These are phyloP conservation scores for Botrytis pseudocinerea DNA, from an alignment of 2,329 filamentous ascomycete genomes.

Conservation along the genomic window DNA sequence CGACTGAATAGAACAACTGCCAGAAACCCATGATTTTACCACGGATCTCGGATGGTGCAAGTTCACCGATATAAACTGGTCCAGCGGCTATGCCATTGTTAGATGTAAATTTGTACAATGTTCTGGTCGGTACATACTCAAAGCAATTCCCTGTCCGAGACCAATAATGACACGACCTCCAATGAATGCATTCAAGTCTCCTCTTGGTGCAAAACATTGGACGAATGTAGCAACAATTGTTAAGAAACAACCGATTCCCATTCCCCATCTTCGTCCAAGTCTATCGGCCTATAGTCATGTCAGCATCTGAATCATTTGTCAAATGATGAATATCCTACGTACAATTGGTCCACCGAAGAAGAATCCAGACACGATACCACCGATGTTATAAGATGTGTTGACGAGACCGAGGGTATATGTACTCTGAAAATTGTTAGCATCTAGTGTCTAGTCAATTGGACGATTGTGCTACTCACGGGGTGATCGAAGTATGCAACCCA, in stretches of 20 bases:
- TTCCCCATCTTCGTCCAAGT: constrained; percentile 63
- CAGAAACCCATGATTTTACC: constrained; percentile 70
- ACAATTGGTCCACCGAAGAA: constrained; percentile 62
- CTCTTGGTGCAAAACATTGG: constrained; percentile 63
- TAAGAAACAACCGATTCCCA: constrained; percentile 63
- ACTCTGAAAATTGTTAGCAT: constrained; percentile 24
- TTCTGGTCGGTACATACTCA: constrained; percentile 48
- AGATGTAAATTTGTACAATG: not conserved
- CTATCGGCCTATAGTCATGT: constrained; percentile 49
- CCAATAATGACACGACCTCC: constrained; percentile 68
- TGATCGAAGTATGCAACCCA: constrained; percentile 64
- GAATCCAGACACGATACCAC: constrained; percentile 67
- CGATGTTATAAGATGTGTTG: constrained; percentile 71
- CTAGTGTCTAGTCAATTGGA: no score
- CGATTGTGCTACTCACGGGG: constrained; percentile 23
- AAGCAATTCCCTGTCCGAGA: constrained; percentile 66
- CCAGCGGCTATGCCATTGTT: constrained; percentile 42
- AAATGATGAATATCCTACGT: not conserved
- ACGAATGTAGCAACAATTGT: constrained; percentile 69
- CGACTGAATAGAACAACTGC: constrained; percentile 67
- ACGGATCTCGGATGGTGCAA: constrained; percentile 63
- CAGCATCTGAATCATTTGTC: not conserved
- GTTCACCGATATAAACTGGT: constrained; percentile 70
- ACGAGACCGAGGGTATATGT: constrained; percentile 53
- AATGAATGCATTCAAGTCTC: constrained; percentile 65